Evolutionary conservation across 2,329 filamentous ascomycete genomes (phyloP).

Genomic region (Phaeosphaeria sp.): DNA sequence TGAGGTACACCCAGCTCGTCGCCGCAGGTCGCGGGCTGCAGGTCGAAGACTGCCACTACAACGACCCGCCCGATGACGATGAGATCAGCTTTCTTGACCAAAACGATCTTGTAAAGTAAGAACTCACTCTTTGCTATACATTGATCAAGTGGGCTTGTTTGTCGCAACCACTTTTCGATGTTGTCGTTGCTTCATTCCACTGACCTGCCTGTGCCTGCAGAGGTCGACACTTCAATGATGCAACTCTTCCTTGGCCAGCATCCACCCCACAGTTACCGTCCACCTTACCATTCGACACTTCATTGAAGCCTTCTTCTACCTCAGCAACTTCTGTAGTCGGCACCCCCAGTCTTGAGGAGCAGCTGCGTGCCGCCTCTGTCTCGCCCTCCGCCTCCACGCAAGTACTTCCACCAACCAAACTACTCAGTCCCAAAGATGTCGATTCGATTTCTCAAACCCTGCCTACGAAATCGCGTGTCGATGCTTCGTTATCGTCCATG

Average conservation of each 20-base stretch:
- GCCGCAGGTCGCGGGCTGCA: constrained; percentile 62
- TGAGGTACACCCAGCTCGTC: constrained; percentile 70
- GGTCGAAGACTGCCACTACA: constrained; percentile 62
- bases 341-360: constrained; percentile 39
- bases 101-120: constrained; percentile 65
- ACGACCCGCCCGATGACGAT: constrained; percentile 58
- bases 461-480: constrained; percentile 10
- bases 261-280: constrained; percentile 34
- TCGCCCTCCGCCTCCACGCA: constrained; percentile 40
- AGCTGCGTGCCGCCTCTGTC: constrained; percentile 43
- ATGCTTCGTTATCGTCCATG: constrained; percentile 12
- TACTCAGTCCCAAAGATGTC: constrained; percentile 8
- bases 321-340: constrained; percentile 28
- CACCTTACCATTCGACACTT: constrained; percentile 30
- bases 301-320: constrained; percentile 26
- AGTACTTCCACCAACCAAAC: constrained; percentile 25
- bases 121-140: constrained; percentile 4
- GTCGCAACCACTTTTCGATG: constrained; percentile 11
- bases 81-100: constrained; percentile 63
- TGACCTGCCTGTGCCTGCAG: constrained; percentile 47
- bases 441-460: constrained; percentile 14
- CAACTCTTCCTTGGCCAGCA: constrained; percentile 55
- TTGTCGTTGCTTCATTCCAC: constrained; percentile 36
- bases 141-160: background rate
- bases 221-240: constrained; percentile 64